phyloP scores from a whole-genome alignment of 495 filamentous ascomycete species.

The Talaromyces proteolyticus region DNA sequence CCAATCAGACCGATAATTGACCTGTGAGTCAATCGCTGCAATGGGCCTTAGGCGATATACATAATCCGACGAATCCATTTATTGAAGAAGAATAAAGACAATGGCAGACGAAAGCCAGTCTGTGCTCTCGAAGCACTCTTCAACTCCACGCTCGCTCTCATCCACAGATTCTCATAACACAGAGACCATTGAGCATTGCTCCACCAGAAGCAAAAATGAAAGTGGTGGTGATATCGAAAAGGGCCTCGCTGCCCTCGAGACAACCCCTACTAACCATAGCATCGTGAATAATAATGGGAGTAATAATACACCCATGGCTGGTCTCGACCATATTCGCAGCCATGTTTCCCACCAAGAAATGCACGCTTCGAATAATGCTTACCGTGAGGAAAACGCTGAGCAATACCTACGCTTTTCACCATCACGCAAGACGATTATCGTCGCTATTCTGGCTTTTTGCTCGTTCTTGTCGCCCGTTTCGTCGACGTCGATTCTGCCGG shows the following conservation, averaged over 20 bases:
- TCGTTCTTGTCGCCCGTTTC: constrained; percentile 64
- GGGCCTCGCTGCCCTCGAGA: neutral
- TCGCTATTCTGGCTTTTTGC: constrained; percentile 58
- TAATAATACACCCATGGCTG: neutral
- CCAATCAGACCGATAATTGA: too few species aligned
- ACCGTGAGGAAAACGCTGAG: constrained; percentile 32
- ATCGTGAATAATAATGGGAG: neutral
- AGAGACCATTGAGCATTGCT: neutral
- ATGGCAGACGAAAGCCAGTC: neutral
- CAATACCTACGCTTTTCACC: constrained; percentile 48
- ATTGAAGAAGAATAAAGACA: neutral
- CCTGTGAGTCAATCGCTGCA: too few species aligned
- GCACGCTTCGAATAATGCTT: constrained; percentile 15
- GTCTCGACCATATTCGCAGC: constrained; percentile 13
- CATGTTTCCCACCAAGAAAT: constrained; percentile 31
- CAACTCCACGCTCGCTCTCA: neutral
- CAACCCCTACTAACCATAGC: constrained; percentile 1
- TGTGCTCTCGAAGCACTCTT: neutral
- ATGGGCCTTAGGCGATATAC: too few species aligned
- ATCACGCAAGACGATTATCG: constrained; percentile 53
- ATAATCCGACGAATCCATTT: too few species aligned
- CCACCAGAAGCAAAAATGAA: neutral
- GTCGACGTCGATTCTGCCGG: constrained; percentile 63
- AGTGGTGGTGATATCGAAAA: neutral
- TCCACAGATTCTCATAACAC: neutral